phyloP scores from a whole-genome alignment of 345 rosid genomes.

The Eucalyptus pauciflora region DNA sequence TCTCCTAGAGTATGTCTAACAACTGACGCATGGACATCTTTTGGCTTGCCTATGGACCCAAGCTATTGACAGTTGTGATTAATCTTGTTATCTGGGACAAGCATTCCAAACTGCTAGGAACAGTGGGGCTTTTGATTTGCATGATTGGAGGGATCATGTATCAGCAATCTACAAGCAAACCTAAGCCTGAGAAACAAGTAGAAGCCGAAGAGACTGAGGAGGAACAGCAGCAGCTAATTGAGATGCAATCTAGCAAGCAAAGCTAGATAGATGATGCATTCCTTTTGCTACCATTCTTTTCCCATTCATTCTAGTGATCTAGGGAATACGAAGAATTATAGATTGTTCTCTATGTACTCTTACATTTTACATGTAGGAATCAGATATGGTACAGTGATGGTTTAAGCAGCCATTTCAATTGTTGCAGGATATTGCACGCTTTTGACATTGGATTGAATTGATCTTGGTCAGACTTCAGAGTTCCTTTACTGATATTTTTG shows the following conservation, averaged over 20 bases:
- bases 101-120: conserved; percentile 73
- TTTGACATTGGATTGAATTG: too few species aligned
- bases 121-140: conserved; percentile 81
- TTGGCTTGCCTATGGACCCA: too few species aligned
- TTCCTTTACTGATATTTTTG: too few species aligned
- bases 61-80: too few species aligned
- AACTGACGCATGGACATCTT: too few species aligned
- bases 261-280: not conserved
- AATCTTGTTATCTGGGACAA: conserved; percentile 66
- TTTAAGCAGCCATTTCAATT: too few species aligned
- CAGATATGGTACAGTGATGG: not conserved
- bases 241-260: conserved; percentile 45
- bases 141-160: conserved; percentile 89
- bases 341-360: not conserved
- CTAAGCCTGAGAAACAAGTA: conserved; percentile 30
- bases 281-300: not conserved
- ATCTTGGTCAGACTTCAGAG: too few species aligned
- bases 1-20: too few species aligned
- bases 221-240: conserved; percentile 62
- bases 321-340: not conserved
- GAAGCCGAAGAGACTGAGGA: conserved; percentile 35
- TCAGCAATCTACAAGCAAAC: conserved; percentile 76
- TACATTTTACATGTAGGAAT: not conserved
- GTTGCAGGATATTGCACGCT: too few species aligned
- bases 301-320: not conserved